phyloP scores from a whole-genome alignment of 2,329 filamentous ascomycete species.

The Triangularia verruculosa region DNA sequence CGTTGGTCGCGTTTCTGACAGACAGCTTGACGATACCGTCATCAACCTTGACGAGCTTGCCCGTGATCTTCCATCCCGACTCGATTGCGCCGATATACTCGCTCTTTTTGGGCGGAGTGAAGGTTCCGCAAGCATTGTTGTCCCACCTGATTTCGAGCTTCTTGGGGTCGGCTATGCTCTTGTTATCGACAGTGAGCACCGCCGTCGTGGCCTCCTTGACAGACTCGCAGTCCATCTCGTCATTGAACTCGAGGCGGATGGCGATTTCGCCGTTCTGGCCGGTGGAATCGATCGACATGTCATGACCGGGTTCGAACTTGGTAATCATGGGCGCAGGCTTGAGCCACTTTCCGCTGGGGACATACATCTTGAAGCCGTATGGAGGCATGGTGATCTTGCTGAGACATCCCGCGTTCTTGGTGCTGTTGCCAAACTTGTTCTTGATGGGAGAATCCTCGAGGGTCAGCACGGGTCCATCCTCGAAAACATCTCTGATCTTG shows the following conservation, averaged over 20 bases:
- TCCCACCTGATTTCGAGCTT: conserved; percentile 49
- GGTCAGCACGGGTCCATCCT: conserved; percentile 55
- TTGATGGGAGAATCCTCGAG: conserved; percentile 45
- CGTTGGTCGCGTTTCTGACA: conserved; percentile 48
- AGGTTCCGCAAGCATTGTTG: conserved; percentile 28
- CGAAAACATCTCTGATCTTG: conserved; percentile 61
- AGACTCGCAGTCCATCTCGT: conserved; percentile 58
- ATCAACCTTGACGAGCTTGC: conserved; percentile 47
- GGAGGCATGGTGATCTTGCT: conserved; percentile 48
- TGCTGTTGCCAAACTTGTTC: conserved; percentile 47
- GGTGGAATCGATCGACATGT: conserved; percentile 50
- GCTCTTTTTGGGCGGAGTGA: conserved; percentile 21
- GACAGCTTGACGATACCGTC: conserved; percentile 60
- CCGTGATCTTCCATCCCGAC: conserved; percentile 51
- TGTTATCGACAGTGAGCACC: conserved; percentile 49
- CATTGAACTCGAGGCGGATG: conserved; percentile 57
- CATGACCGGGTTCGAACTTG: conserved; percentile 59
- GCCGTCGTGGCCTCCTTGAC: conserved; percentile 49
- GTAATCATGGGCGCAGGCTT: conserved; percentile 57
- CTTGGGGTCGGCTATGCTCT: conserved; percentile 31
- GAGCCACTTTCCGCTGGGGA: conserved; percentile 48
- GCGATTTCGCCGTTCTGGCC: conserved; percentile 20
- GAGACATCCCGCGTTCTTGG: conserved; percentile 53
- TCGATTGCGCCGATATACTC: conserved; percentile 51
- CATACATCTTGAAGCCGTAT: conserved; percentile 60